Conservation (phyloP, 2,329 filamentous ascomycete genomes). For the Diplodia corticola region DNA sequence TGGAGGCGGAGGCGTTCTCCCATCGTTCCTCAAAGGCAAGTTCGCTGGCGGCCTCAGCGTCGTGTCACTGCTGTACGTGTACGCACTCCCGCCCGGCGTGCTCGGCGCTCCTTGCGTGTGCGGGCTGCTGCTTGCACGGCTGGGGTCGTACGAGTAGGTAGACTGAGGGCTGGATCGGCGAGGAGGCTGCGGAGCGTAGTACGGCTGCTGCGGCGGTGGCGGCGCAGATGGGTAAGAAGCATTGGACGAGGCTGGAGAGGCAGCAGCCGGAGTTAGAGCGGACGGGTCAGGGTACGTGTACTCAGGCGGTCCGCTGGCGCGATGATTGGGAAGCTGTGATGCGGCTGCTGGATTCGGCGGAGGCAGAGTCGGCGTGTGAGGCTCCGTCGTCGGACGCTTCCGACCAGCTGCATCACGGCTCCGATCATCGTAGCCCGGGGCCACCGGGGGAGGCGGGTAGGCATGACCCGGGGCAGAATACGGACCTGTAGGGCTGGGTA, state of each 20-base stretch:
- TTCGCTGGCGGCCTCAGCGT: constrained; percentile 35
- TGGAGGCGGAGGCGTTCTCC: constrained; percentile 36
- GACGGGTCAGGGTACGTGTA: constrained; percentile 48
- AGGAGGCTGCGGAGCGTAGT: constrained; percentile 42
- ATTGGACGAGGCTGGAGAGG: constrained; percentile 46
- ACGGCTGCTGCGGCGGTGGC: constrained; percentile 38
- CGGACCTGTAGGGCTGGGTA: constrained; percentile 48
- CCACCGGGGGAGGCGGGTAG: constrained; percentile 31
- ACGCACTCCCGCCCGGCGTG: constrained; percentile 38
- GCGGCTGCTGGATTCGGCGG: constrained; percentile 49
- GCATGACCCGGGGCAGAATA: constrained; percentile 37
- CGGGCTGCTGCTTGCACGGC: constrained; percentile 45
- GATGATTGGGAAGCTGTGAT: constrained; percentile 42
- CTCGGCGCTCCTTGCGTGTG: constrained; percentile 41
- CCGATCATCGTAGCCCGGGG: constrained; percentile 38
- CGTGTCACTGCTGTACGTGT: constrained; percentile 29
- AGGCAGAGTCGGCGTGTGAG: constrained; percentile 52
- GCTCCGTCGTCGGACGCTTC: constrained; percentile 51
- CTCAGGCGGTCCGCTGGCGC: constrained; percentile 31
- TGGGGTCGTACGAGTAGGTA: constrained; percentile 44
- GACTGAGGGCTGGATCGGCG: constrained; percentile 46
- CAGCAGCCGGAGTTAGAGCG: constrained; percentile 46
- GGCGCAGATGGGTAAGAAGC: constrained; percentile 42
- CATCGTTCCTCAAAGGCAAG: constrained; percentile 38
- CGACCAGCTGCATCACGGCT: constrained; percentile 41